Base-by-base conservation (phyloP, 371 early-diverging fungal genomes). In the Mucor plumbeus region DNA sequence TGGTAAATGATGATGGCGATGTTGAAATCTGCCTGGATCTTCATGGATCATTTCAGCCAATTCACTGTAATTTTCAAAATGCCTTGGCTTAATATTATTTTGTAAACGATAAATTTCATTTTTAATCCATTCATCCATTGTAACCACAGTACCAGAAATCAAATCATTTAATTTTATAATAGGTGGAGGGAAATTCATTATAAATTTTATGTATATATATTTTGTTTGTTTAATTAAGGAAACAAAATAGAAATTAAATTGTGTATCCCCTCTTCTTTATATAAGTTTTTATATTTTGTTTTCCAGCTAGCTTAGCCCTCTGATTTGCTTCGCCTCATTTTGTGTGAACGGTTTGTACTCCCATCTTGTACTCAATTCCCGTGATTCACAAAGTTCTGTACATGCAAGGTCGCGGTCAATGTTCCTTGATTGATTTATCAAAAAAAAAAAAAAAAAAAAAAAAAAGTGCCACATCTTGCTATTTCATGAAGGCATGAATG, bases 51-150 rank as follows among this genome's bases (percentile, higher is more conserved):
- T 70, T 63, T 75, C 66, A 13, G 68, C 56, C 15, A 80, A 54
- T 35, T 65, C 63, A 15, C 74, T 72, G 61, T 78, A 73, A 26
- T 66, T 72, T 26, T 61, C 43, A 50, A 72, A 80, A 50, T 80
- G 81, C 39, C 81, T 61, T 65, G 78, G 78, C 10, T 63, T 61
- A 11, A 65, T 61, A 34, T 78, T 64, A 33, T 76, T 56, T 35
- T 67, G 63, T 13, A 80, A 58, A 10, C 81, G 71, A 36, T 43
- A 58, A 39, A 78, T 47, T 61, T 80, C 81, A 40, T 74, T 65
- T 7, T 65, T 60, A 11, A 80, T 70, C 81, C 81, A 80, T 65
- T 80, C 81, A 35, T 68, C 55, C 19, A 68, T 50, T 6, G 68
- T 59, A 4, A 68, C 65, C 26, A 59, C 61, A n/a, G 60, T 64